Conservation (phyloP, 2,329 filamentous ascomycete species). For the Ophiocordyceps sinensis region DNA sequence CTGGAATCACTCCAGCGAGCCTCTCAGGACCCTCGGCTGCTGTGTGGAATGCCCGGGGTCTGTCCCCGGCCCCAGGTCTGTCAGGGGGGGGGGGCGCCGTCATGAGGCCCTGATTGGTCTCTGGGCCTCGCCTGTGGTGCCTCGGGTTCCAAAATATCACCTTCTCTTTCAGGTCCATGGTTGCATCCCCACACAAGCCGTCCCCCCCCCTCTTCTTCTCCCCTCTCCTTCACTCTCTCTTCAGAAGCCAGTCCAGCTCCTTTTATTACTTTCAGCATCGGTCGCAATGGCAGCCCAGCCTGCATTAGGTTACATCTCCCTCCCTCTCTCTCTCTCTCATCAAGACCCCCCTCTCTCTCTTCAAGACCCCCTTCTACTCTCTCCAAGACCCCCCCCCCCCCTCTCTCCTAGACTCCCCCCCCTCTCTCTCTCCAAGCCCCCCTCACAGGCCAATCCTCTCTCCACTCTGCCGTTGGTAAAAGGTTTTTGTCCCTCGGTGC, state of each 20-base stretch:
- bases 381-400: conserved; percentile 6
- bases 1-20: conserved; percentile 11
- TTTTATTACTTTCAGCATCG: conserved; percentile 6
- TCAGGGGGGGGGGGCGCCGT: conserved; percentile 13
- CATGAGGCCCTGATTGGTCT: conserved; percentile 17
- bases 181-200: conserved; percentile 18
- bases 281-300: conserved; percentile 7
- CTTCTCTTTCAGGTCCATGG: conserved; percentile 21
- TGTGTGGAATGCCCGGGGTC: conserved; percentile 7
- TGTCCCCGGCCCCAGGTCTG: conserved; percentile 4
- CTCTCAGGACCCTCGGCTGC: conserved; percentile 3
- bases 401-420: background rate
- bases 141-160: conserved; percentile 13
- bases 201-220: conserved; percentile 6
- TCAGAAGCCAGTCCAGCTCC: conserved; percentile 5
- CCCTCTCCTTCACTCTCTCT: background rate
- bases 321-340: conserved; percentile 4
- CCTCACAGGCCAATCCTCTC: conserved; percentile 1
- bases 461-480: conserved; percentile 1
- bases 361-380: conserved; percentile 4
- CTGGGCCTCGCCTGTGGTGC: conserved; percentile 13
- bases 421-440: background rate
- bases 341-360: conserved; percentile 4
- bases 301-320: conserved; percentile 10
- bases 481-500: background rate